A percentile compares a stretch with the other conserved stretches of the same genome.
These are phyloP conservation scores for Exophiala xenobiotica DNA, from an alignment of 2,329 filamentous ascomycete species.

Conservation along the genomic window DNA sequence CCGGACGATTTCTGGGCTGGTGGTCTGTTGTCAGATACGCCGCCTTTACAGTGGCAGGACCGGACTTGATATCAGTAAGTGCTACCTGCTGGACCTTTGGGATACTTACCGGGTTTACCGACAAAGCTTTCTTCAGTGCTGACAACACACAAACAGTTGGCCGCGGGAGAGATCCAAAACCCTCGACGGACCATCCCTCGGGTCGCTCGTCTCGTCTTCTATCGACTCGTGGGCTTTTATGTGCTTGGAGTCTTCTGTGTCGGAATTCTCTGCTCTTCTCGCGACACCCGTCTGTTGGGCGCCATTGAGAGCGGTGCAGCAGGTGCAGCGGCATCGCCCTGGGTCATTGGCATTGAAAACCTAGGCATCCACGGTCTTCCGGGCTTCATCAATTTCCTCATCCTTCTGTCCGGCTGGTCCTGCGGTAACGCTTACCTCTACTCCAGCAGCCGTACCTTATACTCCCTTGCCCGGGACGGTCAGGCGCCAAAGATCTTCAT, in stretches of 20 bases:
- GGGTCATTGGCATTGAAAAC: constrained; percentile 69
- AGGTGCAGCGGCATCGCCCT: constrained; percentile 67
- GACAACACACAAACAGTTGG: no score
- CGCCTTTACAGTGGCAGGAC: constrained; percentile 62
- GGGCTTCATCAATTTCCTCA: constrained; percentile 70
- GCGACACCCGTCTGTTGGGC: constrained; percentile 58
- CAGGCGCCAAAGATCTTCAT: constrained; percentile 57
- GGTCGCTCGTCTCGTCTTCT: constrained; percentile 74
- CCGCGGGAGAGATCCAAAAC: constrained; percentile 67
- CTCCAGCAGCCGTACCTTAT: constrained; percentile 52
- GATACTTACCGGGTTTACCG: no score
- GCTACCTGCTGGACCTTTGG: no score
- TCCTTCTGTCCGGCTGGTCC: constrained; percentile 70
- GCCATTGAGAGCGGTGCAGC: constrained; percentile 58
- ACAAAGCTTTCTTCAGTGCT: no score
- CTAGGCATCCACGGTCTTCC: constrained; percentile 63
- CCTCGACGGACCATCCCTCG: constrained; percentile 68
- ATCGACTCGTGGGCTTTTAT: constrained; percentile 73
- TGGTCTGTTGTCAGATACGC: constrained; percentile 69
- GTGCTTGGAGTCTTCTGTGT: constrained; percentile 69
- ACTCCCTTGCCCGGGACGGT: constrained; percentile 46
- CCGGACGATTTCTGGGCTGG: constrained; percentile 71
- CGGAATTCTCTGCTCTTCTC: constrained; percentile 66
- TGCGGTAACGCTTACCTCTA: constrained; percentile 67
- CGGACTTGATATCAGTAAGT: constrained; percentile 63